Conservation (phyloP, 2,329 filamentous ascomycete genomes). For the Nothopassalora personata region DNA sequence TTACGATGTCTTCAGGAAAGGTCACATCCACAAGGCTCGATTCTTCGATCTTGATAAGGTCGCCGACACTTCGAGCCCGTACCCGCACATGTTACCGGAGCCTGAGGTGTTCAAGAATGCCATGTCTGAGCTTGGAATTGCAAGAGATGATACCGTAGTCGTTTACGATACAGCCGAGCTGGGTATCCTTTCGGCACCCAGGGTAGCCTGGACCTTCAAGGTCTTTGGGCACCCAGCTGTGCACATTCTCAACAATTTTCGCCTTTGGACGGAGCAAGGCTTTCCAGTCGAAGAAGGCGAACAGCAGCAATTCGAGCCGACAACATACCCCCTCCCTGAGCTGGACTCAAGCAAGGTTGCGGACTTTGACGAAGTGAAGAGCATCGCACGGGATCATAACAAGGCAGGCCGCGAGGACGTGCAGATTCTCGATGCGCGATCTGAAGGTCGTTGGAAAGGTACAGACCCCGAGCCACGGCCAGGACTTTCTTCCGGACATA, state of each 20-base stretch:
- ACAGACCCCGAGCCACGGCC: constrained; percentile 79
- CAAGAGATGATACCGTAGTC: constrained; percentile 80
- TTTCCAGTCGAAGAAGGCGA: constrained; percentile 76
- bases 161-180: constrained; percentile 90
- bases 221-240: constrained; percentile 86
- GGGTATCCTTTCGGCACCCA: constrained; percentile 88
- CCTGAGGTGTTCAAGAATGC: constrained; percentile 75
- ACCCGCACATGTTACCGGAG: constrained; percentile 92
- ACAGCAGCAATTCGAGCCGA: constrained; percentile 45
- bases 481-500: constrained; percentile 79
- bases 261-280: constrained; percentile 81
- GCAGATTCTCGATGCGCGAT: constrained; percentile 84
- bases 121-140: constrained; percentile 84
- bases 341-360: constrained; percentile 60
- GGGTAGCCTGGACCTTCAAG: constrained; percentile 87
- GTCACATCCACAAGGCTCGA: constrained; percentile 79
- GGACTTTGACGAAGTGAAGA: constrained; percentile 75
- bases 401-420: constrained; percentile 79
- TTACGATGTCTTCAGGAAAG: constrained; percentile 71
- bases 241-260: constrained; percentile 92
- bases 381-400: constrained; percentile 68
- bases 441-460: constrained; percentile 73
- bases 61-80: constrained; percentile 80
- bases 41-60: constrained; percentile 96
- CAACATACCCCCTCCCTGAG: constrained; percentile 41